Evolutionary conservation across 306 rosid genomes (phyloP).

Genomic region (Pterocarpus macrocarpus): DNA sequence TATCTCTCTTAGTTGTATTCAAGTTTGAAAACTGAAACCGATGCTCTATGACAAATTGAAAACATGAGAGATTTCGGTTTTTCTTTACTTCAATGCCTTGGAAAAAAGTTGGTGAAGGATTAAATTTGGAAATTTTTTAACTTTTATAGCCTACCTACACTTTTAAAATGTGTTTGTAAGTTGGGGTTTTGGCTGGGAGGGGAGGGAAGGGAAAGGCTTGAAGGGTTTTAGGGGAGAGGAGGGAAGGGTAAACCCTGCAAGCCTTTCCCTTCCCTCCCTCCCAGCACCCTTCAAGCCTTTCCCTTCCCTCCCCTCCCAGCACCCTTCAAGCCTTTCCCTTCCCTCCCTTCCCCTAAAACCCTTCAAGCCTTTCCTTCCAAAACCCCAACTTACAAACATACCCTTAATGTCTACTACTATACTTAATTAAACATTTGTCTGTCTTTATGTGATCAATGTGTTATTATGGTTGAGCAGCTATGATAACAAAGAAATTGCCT

Average conservation of each 20-base stretch:
- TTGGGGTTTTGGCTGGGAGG: too few species aligned
- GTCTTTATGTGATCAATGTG: slow-evolving; percentile 29
- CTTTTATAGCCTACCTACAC: background rate
- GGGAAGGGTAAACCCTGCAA: too few species aligned
- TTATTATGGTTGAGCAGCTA: slow-evolving; percentile 64
- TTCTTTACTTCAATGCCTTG: slow-evolving; percentile 2
- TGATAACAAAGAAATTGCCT: slow-evolving; percentile 95
- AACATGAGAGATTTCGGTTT: slow-evolving; percentile 27
- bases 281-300: too few species aligned
- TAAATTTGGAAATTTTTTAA: slow-evolving; percentile 12
- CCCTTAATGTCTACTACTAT: slow-evolving; percentile 16
- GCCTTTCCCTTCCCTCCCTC: too few species aligned
- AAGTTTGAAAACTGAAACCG: slow-evolving; percentile 9
- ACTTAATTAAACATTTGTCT: slow-evolving; percentile 6
- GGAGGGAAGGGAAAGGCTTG: too few species aligned
- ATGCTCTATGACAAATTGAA: slow-evolving; percentile 20
- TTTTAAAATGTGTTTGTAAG: background rate
- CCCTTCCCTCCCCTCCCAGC: too few species aligned
- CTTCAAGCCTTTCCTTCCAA: too few species aligned
- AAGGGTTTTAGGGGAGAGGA: too few species aligned
- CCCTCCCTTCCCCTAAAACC: too few species aligned
- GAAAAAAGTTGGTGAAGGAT: slow-evolving; percentile 22
- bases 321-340: too few species aligned
- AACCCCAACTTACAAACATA: too few species aligned
- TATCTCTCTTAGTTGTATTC: slow-evolving; percentile 20